Base-by-base conservation (phyloP, 768 basidiomycete genomes). In the Agrocybe chaxingu region DNA sequence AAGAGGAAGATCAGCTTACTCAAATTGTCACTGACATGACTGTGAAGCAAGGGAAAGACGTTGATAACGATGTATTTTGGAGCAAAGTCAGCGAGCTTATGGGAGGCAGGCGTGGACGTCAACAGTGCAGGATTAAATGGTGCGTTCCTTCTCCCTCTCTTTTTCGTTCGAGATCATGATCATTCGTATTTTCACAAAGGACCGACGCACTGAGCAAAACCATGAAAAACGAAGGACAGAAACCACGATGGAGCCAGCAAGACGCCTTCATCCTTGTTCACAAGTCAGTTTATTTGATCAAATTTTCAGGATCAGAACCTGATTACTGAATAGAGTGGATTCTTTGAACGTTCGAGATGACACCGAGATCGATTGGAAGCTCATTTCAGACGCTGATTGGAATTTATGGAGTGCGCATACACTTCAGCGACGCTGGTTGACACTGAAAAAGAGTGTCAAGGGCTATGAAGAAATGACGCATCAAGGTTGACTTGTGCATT, bases 101-200 rank as follows among this genome's bases (percentile, higher is more conserved):
- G 91, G 87, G 83, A 35, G 80, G 82, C 18, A 85, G 66, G 42
- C 78, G 91, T 43, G 83, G 84, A 33, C 76, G 90, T 55, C 87
- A 91, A 59, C 91, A 93, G 64, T 92, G 91, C 70, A 78, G 91
- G 42, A 88, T 87, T 39, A 93, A 93, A 78, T 93, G 91, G 89
- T 89, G 52, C 47, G 67, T 50, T 7, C 29, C 37, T 44, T 34
- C 3, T 8, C 29, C 36, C 45, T 11, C 36, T 32, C 24, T 3
- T 3, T 48, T 9, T 45, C 24, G 12, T 10, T 29, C 35, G 10
- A 42, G 11, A n/a, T 51, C 36, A 16, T 44, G 8, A 51, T 34
- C 42, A 37, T 16, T n/a, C 41, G 45, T 30, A 32, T 31, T 31
- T 42, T 32, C 10, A 11, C 30, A 39, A 18, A 90, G 88, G 90